A percentile compares a stretch with the other conserved stretches of the same genome.
Conservation (phyloP, 257 asterid species). For the Jaltomata sinuosa region DNA sequence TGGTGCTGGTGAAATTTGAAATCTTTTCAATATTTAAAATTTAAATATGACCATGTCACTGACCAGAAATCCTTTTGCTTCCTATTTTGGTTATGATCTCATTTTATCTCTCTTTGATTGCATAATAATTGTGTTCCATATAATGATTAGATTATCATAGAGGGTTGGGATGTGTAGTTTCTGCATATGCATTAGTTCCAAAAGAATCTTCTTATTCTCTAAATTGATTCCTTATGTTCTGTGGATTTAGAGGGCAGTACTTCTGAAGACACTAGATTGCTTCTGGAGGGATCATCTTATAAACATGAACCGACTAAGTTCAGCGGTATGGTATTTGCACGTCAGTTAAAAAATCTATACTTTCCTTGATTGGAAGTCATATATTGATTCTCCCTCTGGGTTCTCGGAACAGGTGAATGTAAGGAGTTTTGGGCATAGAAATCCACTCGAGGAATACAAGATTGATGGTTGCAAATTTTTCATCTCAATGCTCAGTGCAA, state of each 20-base stretch:
- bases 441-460: conserved; percentile 97
- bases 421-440: conserved; percentile 88
- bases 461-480: conserved; percentile 98
- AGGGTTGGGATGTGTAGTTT: background rate
- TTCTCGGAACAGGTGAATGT: conserved; percentile 62
- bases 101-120: background rate
- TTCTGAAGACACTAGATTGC: conserved; percentile 85
- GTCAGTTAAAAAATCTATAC: background rate
- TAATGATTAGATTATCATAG: background rate
- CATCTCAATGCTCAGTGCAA: conserved; percentile 91
- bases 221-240: background rate
- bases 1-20: background rate
- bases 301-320: conserved; percentile 94
- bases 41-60: background rate
- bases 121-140: background rate
- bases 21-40: background rate
- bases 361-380: background rate
- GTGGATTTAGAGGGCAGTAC: conserved; percentile 64
- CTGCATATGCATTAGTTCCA: background rate
- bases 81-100: background rate
- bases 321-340: conserved; percentile 50
- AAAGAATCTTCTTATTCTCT: background rate
- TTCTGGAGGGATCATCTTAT: conserved; percentile 99
- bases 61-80: background rate
- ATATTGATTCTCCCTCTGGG: background rate